Base-by-base conservation (phyloP, 225 moss, liverwort and hornwort species). In the Polytrichum formosum region DNA sequence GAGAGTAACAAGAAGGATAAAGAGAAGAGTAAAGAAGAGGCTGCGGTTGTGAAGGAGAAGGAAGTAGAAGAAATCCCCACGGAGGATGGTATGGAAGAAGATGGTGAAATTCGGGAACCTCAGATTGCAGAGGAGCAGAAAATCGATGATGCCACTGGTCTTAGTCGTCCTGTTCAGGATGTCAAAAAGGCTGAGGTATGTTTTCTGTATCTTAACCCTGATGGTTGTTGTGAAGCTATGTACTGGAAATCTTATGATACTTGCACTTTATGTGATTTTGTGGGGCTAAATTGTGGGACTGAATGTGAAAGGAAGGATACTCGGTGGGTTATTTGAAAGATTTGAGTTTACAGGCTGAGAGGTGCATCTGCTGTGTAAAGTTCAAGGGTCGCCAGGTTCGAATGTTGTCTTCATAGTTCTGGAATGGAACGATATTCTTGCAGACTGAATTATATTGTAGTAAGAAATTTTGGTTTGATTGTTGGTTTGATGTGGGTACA, bases 101-200 rank as follows among this genome's bases (percentile, higher is more conserved):
- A 95, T 64, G 95, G 95, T 29, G 92, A 92, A 78, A 96, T 93
- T 69, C 83, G 80, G 53, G 91, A 93, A 79, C 67, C 71, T 30
- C 79, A 66, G 26, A 78, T 64, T 28, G 23, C 70, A 26, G 93
- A 81, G 61, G 75, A 76, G 63, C 70, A 76, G 67, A 35, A 25
- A 4, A 76, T 83, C 67, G 77, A 56, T 19, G 72, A 81, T 26
- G 83, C 72, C 54, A 72, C 71, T 27, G 85, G 27, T 22, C 75
- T 55, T 1, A 78, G 74, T 71, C 35, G 74, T 7, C 69, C 72
- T 54, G 18, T 71, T 54, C 80, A 72, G 70, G 91, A 91, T 2
- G 77, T 54, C 67, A 92, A 90, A 53, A 96, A 96, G 80, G 30
- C 72, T 64, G 95, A 93, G 94, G 93, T 94, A 10, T 58, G 77